A percentile compares a stretch with the other conserved stretches of the same genome.
These are phyloP conservation scores for Scedosporium apiospermum DNA, from an alignment of 2,329 filamentous ascomycete species.

Conservation along the genomic window DNA sequence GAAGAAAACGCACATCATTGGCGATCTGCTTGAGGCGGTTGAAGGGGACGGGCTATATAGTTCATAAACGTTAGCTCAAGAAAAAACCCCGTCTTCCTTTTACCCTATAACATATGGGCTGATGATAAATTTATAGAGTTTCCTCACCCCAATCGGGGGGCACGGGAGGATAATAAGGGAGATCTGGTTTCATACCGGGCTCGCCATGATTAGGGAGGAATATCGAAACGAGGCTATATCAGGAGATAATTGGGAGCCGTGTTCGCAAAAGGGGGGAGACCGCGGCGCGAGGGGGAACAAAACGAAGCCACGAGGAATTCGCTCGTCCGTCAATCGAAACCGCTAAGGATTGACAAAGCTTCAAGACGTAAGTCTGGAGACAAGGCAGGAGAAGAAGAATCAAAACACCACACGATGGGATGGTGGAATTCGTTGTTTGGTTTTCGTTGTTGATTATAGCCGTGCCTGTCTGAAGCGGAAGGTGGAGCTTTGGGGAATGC, in stretches of 20 bases:
- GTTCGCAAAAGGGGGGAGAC: too few relatives aligned
- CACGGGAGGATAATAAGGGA: background rate
- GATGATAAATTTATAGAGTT: background rate
- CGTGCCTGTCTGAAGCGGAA: background rate
- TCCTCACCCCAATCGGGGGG: background rate
- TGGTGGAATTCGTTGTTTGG: too few relatives aligned
- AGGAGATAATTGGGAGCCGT: background rate
- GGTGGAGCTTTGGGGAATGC: background rate
- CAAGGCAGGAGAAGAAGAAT: too few relatives aligned
- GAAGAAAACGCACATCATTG: slow-evolving; percentile 54
- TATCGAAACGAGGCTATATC: background rate
- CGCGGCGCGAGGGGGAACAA: background rate
- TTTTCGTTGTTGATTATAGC: too few relatives aligned
- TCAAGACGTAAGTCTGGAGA: too few relatives aligned
- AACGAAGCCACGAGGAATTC: background rate
- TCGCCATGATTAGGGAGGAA: background rate
- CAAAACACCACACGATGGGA: too few relatives aligned
- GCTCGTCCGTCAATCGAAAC: background rate
- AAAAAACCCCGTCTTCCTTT: background rate
- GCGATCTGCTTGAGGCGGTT: slow-evolving; percentile 78
- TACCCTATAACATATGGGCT: background rate
- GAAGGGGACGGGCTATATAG: slow-evolving; percentile 60
- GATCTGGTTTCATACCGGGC: background rate
- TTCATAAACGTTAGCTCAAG: background rate
- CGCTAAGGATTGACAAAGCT: too few relatives aligned